These are phyloP conservation scores for Posidonia oceanica DNA, from an alignment of 116 monocot species.

Conservation along the genomic window DNA sequence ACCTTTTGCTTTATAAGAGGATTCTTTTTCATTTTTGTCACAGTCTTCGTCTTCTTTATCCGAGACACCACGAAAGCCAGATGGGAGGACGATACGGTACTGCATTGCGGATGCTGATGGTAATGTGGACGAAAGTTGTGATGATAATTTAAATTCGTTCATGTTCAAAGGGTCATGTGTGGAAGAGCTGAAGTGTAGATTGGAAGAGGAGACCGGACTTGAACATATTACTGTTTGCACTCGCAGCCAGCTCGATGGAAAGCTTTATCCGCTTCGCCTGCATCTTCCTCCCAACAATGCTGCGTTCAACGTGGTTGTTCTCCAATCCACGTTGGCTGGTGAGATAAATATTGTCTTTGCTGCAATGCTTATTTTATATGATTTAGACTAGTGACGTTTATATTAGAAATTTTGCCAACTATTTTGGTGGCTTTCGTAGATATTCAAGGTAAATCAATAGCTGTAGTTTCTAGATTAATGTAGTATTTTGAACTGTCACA, in stretches of 20 bases:
- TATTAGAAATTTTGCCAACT: too few species aligned
- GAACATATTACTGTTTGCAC: slow-evolving; percentile 49
- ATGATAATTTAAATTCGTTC: slow-evolving; percentile 12
- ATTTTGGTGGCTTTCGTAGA: too few species aligned
- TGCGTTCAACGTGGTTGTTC: slow-evolving; percentile 44
- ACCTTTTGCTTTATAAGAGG: background rate
- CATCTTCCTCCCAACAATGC: slow-evolving; percentile 55
- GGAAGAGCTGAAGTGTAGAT: slow-evolving; percentile 32
- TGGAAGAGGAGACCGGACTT: slow-evolving; percentile 45
- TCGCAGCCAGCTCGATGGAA: slow-evolving; percentile 37
- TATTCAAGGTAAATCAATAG: too few species aligned
- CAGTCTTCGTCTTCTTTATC: slow-evolving; percentile 6
- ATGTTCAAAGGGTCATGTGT: slow-evolving; percentile 55
- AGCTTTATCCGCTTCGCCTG: slow-evolving; percentile 56
- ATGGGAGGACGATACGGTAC: slow-evolving; percentile 63
- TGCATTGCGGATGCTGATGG: slow-evolving; percentile 40
- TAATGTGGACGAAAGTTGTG: slow-evolving; percentile 18
- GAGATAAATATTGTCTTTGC: background rate
- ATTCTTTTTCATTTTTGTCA: background rate
- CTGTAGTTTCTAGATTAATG: too few species aligned
- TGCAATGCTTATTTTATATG: too few species aligned
- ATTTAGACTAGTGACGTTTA: too few species aligned
- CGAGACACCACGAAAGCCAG: slow-evolving; percentile 25
- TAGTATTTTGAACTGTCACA: too few species aligned
- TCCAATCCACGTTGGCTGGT: slow-evolving; percentile 45